Evolutionary conservation across 2,329 filamentous ascomycete genomes (phyloP).

Genomic region (Aspergillus versicolor): DNA sequence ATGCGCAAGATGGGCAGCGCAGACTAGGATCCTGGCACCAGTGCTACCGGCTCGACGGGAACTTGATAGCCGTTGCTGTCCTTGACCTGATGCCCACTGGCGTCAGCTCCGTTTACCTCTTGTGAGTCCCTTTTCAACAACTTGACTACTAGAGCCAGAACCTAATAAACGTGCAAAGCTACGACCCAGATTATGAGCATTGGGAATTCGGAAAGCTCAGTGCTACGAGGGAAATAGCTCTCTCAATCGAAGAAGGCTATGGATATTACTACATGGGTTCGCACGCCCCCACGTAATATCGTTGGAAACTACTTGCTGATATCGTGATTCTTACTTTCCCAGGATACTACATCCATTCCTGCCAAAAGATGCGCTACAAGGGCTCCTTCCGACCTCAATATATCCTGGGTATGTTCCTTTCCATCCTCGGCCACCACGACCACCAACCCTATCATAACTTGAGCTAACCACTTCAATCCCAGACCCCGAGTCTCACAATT

Average conservation of each 20-base stretch:
- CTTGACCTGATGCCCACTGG: slow-evolving; percentile 48
- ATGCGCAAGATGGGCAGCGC: slow-evolving; percentile 37
- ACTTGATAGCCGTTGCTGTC: slow-evolving; percentile 49
- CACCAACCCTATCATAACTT: neutral
- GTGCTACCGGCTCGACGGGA: slow-evolving; percentile 51
- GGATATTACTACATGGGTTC: slow-evolving; percentile 65
- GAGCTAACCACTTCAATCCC: neutral
- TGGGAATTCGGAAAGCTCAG: slow-evolving; percentile 65
- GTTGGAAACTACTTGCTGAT: neutral
- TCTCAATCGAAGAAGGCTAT: slow-evolving; percentile 56
- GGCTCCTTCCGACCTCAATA: slow-evolving; percentile 47
- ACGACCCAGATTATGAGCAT: slow-evolving; percentile 60
- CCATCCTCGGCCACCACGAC: neutral
- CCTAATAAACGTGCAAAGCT: slow-evolving; percentile 36
- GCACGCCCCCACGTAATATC: slow-evolving; percentile 1
- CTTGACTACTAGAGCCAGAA: too few relatives aligned
- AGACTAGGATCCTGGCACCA: slow-evolving; percentile 52
- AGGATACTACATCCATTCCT: slow-evolving; percentile 63
- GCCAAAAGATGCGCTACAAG: slow-evolving; percentile 54
- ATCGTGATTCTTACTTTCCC: neutral
- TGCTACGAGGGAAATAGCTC: slow-evolving; percentile 58
- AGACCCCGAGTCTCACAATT: slow-evolving; percentile 49
- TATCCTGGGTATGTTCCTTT: slow-evolving; percentile 42
- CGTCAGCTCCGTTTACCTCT: slow-evolving; percentile 52
- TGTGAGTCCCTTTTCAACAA: slow-evolving; percentile 32